Evolutionary conservation across 768 basidiomycete genomes (phyloP).

Genomic region (Xerocomellus intermedius): DNA sequence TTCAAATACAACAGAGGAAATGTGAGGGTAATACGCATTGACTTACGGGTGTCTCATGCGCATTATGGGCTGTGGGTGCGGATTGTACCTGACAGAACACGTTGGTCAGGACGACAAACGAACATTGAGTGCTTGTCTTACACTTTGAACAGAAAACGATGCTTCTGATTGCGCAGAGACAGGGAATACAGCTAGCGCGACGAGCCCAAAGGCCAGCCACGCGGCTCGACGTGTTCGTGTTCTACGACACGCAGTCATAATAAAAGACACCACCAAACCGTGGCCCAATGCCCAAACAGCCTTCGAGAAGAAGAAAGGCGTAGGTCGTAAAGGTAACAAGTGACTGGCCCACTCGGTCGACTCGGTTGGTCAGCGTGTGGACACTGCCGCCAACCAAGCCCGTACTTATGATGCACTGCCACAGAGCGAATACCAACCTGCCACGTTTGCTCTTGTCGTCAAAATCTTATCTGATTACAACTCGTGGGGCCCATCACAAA

Average conservation of each 20-base stretch:
- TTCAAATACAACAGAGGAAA: neutral
- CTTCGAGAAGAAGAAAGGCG: neutral
- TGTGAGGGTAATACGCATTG: neutral
- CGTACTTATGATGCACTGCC: constrained; percentile 14
- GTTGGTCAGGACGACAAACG: neutral
- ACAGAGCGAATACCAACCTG: constrained; percentile 2
- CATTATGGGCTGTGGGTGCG: constrained; percentile 6
- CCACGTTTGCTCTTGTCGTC: constrained; percentile 13
- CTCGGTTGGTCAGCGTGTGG: neutral
- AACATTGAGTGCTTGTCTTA: constrained; percentile 1
- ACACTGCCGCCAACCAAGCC: too few relatives aligned
- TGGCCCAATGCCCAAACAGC: neutral
- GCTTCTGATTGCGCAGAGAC: constrained; percentile 40
- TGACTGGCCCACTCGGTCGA: neutral
- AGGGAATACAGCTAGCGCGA: constrained; percentile 47
- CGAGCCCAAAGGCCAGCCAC: constrained; percentile 61
- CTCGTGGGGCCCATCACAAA: too few relatives aligned
- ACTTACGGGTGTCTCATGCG: constrained; percentile 18
- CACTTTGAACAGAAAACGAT: constrained; percentile 15
- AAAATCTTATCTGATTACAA: constrained; percentile 10
- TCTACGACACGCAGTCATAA: constrained; percentile 22
- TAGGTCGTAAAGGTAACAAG: neutral
- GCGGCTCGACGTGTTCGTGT: constrained; percentile 41
- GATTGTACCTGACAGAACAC: constrained; percentile 13
- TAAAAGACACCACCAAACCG: neutral